Evolutionary conservation across 2,329 filamentous ascomycete species (phyloP).

Genomic region (Fusarium torulosum): DNA sequence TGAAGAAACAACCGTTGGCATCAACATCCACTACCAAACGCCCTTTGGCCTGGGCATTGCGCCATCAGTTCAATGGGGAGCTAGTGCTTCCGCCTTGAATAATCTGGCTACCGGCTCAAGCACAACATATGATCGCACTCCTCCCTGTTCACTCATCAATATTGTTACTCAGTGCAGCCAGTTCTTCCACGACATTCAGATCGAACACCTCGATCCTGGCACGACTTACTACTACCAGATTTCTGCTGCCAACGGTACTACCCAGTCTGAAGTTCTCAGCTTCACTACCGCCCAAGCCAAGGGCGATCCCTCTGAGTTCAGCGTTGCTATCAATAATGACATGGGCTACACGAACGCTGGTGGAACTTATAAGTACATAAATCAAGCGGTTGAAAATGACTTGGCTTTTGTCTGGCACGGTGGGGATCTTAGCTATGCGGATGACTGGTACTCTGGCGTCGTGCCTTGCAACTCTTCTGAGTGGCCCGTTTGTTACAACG

Average conservation of each 20-base stretch:
- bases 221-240: conserved; percentile 10
- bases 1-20: background rate
- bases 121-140: conserved; percentile 4
- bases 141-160: background rate
- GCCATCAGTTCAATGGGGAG: fast-evolving
- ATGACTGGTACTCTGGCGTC: conserved; percentile 12
- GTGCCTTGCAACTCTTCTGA: background rate
- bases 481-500: conserved; percentile 13
- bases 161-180: conserved; percentile 1
- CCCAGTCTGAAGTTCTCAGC: background rate
- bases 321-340: background rate
- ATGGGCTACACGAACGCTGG: background rate
- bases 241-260: background rate
- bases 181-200: conserved; percentile 9
- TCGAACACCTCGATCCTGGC: background rate
- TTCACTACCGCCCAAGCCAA: background rate
- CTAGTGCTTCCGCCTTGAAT: background rate
- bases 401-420: conserved; percentile 1
- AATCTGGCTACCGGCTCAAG: background rate
- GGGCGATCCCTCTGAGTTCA: background rate
- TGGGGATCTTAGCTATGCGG: conserved; percentile 8
- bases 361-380: background rate
- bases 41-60: background rate
- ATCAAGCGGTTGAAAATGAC: fast-evolving
- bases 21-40: conserved; percentile 5